phyloP scores from a whole-genome alignment of 768 basidiomycete genomes.

The Lepiota venenata region DNA sequence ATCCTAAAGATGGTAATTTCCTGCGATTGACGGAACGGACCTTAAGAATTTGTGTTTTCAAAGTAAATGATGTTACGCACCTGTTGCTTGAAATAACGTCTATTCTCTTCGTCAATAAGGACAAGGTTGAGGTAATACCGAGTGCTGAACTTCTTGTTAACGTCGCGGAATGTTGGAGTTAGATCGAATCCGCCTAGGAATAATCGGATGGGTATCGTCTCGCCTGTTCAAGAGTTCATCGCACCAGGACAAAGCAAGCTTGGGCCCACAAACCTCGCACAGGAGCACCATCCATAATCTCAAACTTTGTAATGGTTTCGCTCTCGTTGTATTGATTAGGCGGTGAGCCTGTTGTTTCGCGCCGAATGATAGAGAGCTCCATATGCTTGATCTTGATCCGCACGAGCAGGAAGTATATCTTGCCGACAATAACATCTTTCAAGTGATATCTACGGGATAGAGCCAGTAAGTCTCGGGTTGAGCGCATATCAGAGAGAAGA shows the following conservation, averaged over 20 bases:
- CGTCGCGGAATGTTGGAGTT: slow-evolving; percentile 97
- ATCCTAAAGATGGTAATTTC: slow-evolving; percentile 18
- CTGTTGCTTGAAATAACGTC: slow-evolving; percentile 97
- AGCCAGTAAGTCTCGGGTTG: background rate
- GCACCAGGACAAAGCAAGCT: background rate
- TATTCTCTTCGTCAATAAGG: slow-evolving; percentile 96
- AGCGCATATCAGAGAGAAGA: slow-evolving; percentile 16
- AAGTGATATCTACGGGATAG: slow-evolving; percentile 79
- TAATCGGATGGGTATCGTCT: slow-evolving; percentile 96
- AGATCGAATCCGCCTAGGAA: slow-evolving; percentile 98
- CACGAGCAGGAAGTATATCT: slow-evolving; percentile 98
- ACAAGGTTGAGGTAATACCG: slow-evolving; percentile 98
- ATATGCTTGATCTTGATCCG: slow-evolving; percentile 99
- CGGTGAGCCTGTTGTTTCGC: slow-evolving; percentile 94
- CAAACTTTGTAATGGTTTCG: slow-evolving; percentile 98
- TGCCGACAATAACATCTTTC: slow-evolving; percentile 98
- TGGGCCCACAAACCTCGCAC: slow-evolving; percentile 66
- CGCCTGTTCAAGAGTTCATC: slow-evolving; percentile 49
- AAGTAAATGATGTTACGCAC: slow-evolving; percentile 28
- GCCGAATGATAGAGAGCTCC: slow-evolving; percentile 96
- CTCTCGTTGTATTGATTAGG: slow-evolving; percentile 99
- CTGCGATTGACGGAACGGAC: background rate
- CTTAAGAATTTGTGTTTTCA: background rate
- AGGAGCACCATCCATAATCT: slow-evolving; percentile 98
- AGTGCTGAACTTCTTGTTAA: slow-evolving; percentile 98